A percentile compares a stretch with the other conserved stretches of the same genome.
Conservation (phyloP, 441 rosid genomes). For the Euphorbia schlechtendalii region DNA sequence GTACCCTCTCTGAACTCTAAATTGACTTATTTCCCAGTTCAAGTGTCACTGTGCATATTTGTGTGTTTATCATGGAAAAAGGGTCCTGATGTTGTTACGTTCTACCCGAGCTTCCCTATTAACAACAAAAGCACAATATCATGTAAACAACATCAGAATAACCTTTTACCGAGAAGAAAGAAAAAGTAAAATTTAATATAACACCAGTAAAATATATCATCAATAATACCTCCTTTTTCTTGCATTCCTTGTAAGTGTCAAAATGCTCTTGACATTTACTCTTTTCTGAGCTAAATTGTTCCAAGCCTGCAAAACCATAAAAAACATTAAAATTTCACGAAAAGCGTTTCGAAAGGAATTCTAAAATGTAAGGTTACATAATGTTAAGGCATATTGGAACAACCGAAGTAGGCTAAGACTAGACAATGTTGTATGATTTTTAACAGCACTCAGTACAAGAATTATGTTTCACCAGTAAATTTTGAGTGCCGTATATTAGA, state of each 20-base stretch:
- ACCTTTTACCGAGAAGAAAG: not conserved
- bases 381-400: not conserved
- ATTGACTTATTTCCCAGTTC: not conserved
- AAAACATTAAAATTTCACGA: not conserved
- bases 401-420: too few species aligned
- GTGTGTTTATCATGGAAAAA: constrained; percentile 51
- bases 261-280: constrained; percentile 91
- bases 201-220: not conserved
- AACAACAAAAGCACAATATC: constrained; percentile 12
- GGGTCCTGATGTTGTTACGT: constrained; percentile 66
- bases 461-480: too few species aligned
- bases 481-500: too few species aligned
- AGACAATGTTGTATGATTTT: too few species aligned
- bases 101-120: constrained; percentile 96
- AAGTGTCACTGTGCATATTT: not conserved
- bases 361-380: not conserved
- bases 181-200: not conserved
- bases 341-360: too few species aligned
- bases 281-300: constrained; percentile 78
- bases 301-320: constrained; percentile 55
- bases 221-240: constrained; percentile 77
- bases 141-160: not conserved
- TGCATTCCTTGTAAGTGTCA: constrained; percentile 91
- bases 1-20: not conserved
- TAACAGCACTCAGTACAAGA: too few species aligned